Base-by-base conservation (phyloP, 371 early-diverging fungal genomes). In the Polyrhizophydium stewartii region DNA sequence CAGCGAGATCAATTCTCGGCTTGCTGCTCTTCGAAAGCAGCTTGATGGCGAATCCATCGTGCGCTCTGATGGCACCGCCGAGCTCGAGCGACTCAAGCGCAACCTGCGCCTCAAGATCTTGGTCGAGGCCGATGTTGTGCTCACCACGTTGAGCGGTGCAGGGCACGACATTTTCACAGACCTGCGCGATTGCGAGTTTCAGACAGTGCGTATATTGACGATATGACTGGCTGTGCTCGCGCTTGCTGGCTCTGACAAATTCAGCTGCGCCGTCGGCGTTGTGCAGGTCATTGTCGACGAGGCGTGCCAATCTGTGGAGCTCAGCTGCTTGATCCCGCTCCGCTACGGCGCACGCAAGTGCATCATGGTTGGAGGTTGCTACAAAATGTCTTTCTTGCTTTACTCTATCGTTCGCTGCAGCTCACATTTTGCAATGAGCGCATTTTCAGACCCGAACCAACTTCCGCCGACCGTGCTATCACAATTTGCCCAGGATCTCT, bases 261-360 rank as follows among this genome's bases (percentile, higher is more conserved):
- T n/a, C 21, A 41, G 10, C 41, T 41, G 41, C 13, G 41, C 10
- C n/a, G n/a, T n/a, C n/a, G n/a, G n/a, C n/a, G n/a, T n/a, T n/a
- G n/a, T 1, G 1, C 28, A 60, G 60, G 91, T 96, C 3, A 92
- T 98, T 62, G 90, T 98, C 50, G 98, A 99, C 72, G 99, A 99
- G 75, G 98, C 98, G 0, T 94, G 96, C 37, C 99, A 99, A 69
- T 86, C 94, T 0, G 87, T 94, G 24, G 99, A 99, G 70, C 77
- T 94, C 27, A 86, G 89, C 47, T 82, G 88, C 2, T 63, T 97
- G 69, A 97, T 99, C 68, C 97, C 98, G 19, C 68, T 98, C 13
- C 87, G 89, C 52, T 92, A 90, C 61, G 88, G 88, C 53, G 88
- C 89, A 33, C 81, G 85, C 43, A 85, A 88, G 38, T 89, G 92